A percentile compares a stretch with the other conserved stretches of the same genome.
These are phyloP conservation scores for Bipolaris oryzae DNA, from an alignment of 2,329 filamentous ascomycete species.

Conservation along the genomic window DNA sequence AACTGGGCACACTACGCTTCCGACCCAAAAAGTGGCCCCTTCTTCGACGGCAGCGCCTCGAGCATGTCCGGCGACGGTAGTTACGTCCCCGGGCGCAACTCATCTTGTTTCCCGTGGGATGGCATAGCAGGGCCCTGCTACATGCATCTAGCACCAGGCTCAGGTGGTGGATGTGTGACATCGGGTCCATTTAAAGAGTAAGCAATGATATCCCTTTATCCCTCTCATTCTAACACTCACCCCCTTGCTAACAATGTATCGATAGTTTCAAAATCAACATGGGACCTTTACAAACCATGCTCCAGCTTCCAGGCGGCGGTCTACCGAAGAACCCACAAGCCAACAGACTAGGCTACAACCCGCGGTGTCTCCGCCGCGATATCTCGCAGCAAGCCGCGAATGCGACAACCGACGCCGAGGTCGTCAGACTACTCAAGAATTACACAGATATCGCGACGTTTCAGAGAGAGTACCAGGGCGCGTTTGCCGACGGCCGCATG, in stretches of 20 bases:
- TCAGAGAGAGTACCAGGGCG: conserved; percentile 47
- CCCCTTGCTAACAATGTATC: not conserved
- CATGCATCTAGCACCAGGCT: conserved; percentile 42
- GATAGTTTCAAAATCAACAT: conserved; percentile 47
- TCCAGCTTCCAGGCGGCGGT: conserved; percentile 26
- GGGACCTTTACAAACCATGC: conserved; percentile 54
- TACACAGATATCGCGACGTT: conserved; percentile 41
- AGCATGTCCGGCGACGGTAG: conserved; percentile 55
- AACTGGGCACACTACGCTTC: conserved; percentile 58
- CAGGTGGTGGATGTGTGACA: conserved; percentile 61
- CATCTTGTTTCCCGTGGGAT: conserved; percentile 29
- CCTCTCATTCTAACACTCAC: not conserved
- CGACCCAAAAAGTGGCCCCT: conserved; percentile 54
- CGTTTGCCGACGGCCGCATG: conserved; percentile 39
- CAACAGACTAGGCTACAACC: conserved; percentile 40
- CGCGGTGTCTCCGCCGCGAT: conserved; percentile 48
- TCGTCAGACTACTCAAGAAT: conserved; percentile 30
- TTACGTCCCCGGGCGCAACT: conserved; percentile 33
- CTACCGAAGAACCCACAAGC: conserved; percentile 35
- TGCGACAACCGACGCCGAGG: conserved; percentile 33
- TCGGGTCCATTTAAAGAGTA: conserved; percentile 59
- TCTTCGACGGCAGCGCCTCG: conserved; percentile 62
- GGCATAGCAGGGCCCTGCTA: conserved; percentile 2
- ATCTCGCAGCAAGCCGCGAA: conserved; percentile 34
- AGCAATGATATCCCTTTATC: not conserved